Evolutionary conservation across 345 rosid genomes (phyloP).

Genomic region (Eucalyptus tenuipes): DNA sequence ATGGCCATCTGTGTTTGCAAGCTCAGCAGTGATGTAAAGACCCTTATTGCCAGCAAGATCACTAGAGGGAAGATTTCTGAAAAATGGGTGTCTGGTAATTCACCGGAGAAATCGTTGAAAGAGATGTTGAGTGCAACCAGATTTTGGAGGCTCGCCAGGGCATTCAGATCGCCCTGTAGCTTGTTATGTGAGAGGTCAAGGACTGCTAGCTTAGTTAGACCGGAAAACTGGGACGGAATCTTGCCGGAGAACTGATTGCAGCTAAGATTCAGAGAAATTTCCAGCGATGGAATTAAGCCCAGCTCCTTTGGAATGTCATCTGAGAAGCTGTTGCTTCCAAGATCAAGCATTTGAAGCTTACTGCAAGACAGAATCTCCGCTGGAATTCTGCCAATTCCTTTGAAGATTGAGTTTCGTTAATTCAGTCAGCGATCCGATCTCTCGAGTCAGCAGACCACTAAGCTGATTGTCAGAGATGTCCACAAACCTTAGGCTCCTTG

Average conservation of each 20-base stretch:
- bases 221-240: slow-evolving; percentile 64
- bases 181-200: slow-evolving; percentile 91
- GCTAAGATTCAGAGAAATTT: slow-evolving; percentile 87
- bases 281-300: slow-evolving; percentile 67
- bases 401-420: slow-evolving; percentile 71
- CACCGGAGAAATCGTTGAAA: slow-evolving; percentile 82
- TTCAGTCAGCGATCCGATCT: slow-evolving; percentile 53
- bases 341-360: slow-evolving; percentile 66
- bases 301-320: slow-evolving; percentile 72
- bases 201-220: slow-evolving; percentile 59
- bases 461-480: slow-evolving; percentile 72
- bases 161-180: slow-evolving; percentile 47
- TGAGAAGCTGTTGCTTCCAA: slow-evolving; percentile 60
- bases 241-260: slow-evolving; percentile 53
- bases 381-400: slow-evolving; percentile 62
- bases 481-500: slow-evolving; percentile 48
- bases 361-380: slow-evolving; percentile 58
- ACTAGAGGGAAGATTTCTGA: slow-evolving; percentile 58
- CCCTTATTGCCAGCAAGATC: slow-evolving; percentile 63
- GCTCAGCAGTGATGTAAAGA: slow-evolving; percentile 31
- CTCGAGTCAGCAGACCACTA: slow-evolving; percentile 34
- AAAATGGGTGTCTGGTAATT: slow-evolving; percentile 76
- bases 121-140: slow-evolving; percentile 87
- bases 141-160: slow-evolving; percentile 55
- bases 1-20: slow-evolving; percentile 22